Base-by-base conservation (phyloP, 768 basidiomycete species). In the Panellus pusillus region DNA sequence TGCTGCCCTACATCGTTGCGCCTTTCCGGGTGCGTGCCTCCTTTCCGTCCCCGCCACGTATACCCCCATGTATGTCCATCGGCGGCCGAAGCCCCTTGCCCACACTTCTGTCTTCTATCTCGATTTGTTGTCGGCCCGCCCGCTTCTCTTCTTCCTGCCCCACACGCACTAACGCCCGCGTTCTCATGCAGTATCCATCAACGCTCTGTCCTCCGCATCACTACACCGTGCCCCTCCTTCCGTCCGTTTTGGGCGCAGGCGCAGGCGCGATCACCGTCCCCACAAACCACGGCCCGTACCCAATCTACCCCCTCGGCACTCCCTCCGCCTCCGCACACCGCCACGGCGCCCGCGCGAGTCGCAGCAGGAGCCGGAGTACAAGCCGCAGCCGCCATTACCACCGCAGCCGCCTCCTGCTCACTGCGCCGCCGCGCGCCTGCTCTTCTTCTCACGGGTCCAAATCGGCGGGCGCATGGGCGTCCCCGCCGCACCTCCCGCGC, bases 361-460 rank as follows among this genome's bases (percentile, higher is more conserved):
- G 28, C 18, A 1, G 39, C 37, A 39, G 9, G 27, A 40, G 18
- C 6, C 24, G n/a, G 6, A 9, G 19, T 5, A 5, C 2, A 24
- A 18, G n/a, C 41, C 12, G 19, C 9, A 9, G 11, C 17, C 24
- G 6, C 24, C 24, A 24, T 6, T 6, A 24, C 24, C 24, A 24
- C 24, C 39, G 19, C 4, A 13, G 6, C 27, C 38, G 39, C 8
- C 77, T 78, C 1, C 70, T 24, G 6, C 24, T 74, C 6, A 66
- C 73, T 13, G 70, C 75, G 15, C 45, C 68, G n/a, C 77, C 0
- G 78, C 79, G 15, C 74, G 72, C 28, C 71, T 79, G 27, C 58
- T 78, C 37, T 79, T 72, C 63, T 69, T 77, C 43, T 65, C 76
- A 13, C 74, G 75, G 35, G 66, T 73, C 41, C 74, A 79, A 50